Conservation (phyloP, 2,329 filamentous ascomycete genomes). For the Penicillium sp. region DNA sequence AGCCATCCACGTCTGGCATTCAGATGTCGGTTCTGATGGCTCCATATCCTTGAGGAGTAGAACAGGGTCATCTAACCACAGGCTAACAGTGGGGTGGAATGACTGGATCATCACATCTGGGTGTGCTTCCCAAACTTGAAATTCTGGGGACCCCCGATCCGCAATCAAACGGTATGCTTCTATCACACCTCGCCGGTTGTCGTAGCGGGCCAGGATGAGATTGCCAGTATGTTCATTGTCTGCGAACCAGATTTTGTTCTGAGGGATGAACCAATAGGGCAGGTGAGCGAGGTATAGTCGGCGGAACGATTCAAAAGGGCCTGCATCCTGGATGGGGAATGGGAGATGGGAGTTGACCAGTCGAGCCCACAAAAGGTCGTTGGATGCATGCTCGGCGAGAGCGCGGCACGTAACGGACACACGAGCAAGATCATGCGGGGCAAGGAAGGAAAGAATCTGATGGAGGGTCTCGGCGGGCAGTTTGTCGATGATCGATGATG, state of each 20-base stretch:
- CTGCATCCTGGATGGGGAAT: constrained; percentile 57
- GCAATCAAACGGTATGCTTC: constrained; percentile 79
- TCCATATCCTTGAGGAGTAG: constrained; percentile 56
- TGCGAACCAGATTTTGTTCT: constrained; percentile 82
- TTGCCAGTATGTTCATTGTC: constrained; percentile 75
- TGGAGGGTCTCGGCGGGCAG: constrained; percentile 78
- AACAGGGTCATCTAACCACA: constrained; percentile 77
- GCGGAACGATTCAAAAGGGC: constrained; percentile 67
- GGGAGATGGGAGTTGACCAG: constrained; percentile 73
- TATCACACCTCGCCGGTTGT: constrained; percentile 73
- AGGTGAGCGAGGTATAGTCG: constrained; percentile 76
- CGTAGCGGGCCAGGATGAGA: constrained; percentile 76
- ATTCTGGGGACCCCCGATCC: constrained; percentile 58
- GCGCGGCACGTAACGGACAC: constrained; percentile 65
- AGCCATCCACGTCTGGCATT: constrained; percentile 19
- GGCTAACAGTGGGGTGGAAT: constrained; percentile 70
- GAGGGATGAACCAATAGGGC: constrained; percentile 81
- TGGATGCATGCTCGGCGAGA: constrained; percentile 63
- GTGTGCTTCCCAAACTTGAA: constrained; percentile 69
- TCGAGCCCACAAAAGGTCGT: constrained; percentile 73
- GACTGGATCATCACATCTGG: constrained; percentile 69
- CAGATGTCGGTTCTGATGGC: constrained; percentile 26
- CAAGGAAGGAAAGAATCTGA: constrained; percentile 69
- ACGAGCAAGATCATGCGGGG: constrained; percentile 65
- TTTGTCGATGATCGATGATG: constrained; percentile 31